A percentile compares a stretch with the other conserved stretches of the same genome.
These are phyloP conservation scores for Alternaria sp. DNA, from an alignment of 2,329 filamentous ascomycete genomes.

Conservation along the genomic window DNA sequence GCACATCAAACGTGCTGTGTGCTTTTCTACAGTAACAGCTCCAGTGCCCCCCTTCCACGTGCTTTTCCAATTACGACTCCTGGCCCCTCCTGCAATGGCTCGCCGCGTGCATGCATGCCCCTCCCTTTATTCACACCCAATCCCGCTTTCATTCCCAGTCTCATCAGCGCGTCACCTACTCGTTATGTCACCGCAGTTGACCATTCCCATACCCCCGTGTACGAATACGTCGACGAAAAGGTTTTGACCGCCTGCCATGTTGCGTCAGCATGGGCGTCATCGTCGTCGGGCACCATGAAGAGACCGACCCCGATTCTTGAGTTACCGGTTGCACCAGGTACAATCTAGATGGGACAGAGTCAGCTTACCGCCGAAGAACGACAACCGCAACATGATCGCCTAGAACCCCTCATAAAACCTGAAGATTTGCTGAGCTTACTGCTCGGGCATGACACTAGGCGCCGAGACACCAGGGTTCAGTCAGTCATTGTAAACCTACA, in stretches of 20 bases:
- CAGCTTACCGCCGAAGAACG: conserved; percentile 3
- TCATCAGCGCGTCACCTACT: not conserved
- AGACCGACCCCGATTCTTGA: not conserved
- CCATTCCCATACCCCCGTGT: not conserved
- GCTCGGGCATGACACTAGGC: conserved; percentile 4
- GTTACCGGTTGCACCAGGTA: not conserved
- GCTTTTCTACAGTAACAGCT: conserved; percentile 5
- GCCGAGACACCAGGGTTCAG: not conserved
- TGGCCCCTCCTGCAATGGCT: not conserved
- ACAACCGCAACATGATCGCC: not conserved
- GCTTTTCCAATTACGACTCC: conserved; percentile 1
- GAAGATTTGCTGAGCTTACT: not conserved
- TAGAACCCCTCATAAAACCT: not conserved
- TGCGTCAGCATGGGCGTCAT: conserved; percentile 2
- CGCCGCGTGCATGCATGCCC: not conserved
- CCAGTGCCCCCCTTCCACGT: not conserved
- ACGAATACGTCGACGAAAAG: not conserved
- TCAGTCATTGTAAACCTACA: not conserved
- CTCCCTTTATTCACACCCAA: not conserved
- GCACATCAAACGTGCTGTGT: conserved; percentile 13
- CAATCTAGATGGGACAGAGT: not conserved
- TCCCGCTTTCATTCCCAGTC: not conserved
- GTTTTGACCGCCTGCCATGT: not conserved
- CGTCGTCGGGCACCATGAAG: not conserved
- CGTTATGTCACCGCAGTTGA: not conserved